Conservation (phyloP, 441 rosid genomes). For the Cnidoscolus chayamansa region DNA sequence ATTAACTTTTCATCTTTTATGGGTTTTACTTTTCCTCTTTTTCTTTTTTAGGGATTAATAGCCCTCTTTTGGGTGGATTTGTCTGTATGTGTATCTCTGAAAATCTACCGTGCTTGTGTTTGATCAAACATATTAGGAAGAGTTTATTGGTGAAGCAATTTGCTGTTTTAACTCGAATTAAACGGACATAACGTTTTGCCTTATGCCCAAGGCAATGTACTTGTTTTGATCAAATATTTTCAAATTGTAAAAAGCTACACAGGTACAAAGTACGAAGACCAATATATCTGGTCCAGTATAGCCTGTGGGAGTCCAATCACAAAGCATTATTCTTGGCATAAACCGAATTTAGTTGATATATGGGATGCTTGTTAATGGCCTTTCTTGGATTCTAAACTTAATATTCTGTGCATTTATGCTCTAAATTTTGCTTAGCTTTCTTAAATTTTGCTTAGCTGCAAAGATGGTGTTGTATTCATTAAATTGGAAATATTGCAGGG, state of each 20-base stretch:
- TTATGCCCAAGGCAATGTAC: not conserved
- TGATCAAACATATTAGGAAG: too few relatives aligned
- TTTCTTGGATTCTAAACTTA: conserved; percentile 1
- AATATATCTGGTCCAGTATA: too few relatives aligned
- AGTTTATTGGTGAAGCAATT: not conserved
- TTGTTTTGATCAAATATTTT: not conserved
- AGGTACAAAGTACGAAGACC: too few relatives aligned
- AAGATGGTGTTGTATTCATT: not conserved
- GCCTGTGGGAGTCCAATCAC: not conserved
- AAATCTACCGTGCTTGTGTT: too few relatives aligned
- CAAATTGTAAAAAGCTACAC: too few relatives aligned
- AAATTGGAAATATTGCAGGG: conserved; percentile 45
- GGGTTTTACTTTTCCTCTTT: not conserved
- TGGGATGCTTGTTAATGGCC: not conserved
- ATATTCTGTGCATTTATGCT: not conserved
- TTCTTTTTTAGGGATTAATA: not conserved
- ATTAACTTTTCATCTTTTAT: not conserved
- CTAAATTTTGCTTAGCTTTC: not conserved
- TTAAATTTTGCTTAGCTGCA: not conserved
- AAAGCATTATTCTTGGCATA: conserved; percentile 22
- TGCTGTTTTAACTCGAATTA: not conserved
- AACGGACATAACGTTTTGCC: not conserved
- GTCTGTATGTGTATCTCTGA: too few relatives aligned
- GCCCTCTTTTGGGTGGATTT: too few relatives aligned
- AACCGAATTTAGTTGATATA: not conserved